Base-by-base conservation (phyloP, 176 grass and related monocot species). In the Oryza nivara region DNA sequence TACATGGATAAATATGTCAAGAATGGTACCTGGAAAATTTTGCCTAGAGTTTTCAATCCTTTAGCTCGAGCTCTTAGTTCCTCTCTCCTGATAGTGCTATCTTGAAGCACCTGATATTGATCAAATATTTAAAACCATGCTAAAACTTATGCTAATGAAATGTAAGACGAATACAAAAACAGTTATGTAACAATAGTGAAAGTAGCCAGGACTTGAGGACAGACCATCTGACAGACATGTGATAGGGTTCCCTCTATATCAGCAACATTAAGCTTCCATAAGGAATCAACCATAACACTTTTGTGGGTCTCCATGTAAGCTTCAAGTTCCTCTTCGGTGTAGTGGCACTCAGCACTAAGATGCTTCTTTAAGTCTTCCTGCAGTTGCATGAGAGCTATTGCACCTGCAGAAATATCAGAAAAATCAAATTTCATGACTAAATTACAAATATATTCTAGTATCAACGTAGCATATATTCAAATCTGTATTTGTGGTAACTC, bases 251-350 rank as follows among this genome's bases (percentile, higher is more conserved):
- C 88, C 68, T 99, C 97, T 81, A 99, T 99, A 86, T 99, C 97
- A 76, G 91, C 93, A 84, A 96, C 97, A 86, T 99, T 99, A 87
- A 99, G 91, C 63, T 99, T 99, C 92, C 97, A 99, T 30, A 99
- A 88, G 9, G 93, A 99, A 88, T 99, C 93, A 10, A 94, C 85
- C 97, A 99, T 96, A 81, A 96, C 54, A 46, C 74, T 86, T 80
- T 94, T 94, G 63, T 99, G 89, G 35, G 65, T 89, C 78, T 88
- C 43, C 89, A 94, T 90, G 77, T 94, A 98, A 7, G 82, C 88
- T 52, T 98, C 96, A 68, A 98, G 83, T 89, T 96, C 26, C 81
- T 95, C 91, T 63, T 98, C 93, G 1, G 73, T 95, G 74, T 90
- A 95, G 64, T 93, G 66, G 26, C 86, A 77, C 51, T 98, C 96